Conservation (phyloP, 495 filamentous ascomycete species). For the Tuber indicum region DNA sequence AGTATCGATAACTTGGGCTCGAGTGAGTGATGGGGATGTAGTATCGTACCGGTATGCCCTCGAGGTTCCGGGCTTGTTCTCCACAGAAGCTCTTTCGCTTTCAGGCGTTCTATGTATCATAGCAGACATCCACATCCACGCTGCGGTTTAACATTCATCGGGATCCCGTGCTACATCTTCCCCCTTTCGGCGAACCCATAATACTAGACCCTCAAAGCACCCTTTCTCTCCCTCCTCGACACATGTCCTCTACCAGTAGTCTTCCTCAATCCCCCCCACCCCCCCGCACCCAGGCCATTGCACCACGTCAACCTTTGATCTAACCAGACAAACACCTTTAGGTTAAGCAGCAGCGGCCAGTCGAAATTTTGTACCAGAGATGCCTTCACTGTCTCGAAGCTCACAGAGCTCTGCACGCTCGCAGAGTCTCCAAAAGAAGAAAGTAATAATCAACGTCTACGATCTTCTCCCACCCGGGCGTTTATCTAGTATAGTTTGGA, state of each 20-base stretch:
- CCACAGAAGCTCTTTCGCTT: not conserved
- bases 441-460: slow-evolving; percentile 72
- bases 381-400: slow-evolving; percentile 27
- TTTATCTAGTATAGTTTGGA: slow-evolving; percentile 63
- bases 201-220: not conserved
- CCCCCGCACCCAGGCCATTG: not conserved
- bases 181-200: not conserved
- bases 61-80: not conserved
- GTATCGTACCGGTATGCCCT: too few relatives aligned
- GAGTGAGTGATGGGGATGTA: not conserved
- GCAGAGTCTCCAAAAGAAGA: slow-evolving; percentile 59
- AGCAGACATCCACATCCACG: not conserved
- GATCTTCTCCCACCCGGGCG: slow-evolving; percentile 67
- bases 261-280: not conserved
- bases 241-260: not conserved
- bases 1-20: not conserved
- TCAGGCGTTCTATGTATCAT: not conserved
- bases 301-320: not conserved
- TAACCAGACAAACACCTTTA: not conserved
- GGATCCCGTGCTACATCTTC: not conserved
- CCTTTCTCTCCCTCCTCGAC: not conserved
- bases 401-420: slow-evolving; percentile 22
- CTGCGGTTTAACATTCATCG: not conserved
- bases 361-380: slow-evolving; percentile 34
- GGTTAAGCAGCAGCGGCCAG: not conserved